Evolutionary conservation across 139 green algal genomes (phyloP), one percentile per base, ranked within the genome.

Genomic region (Zygnema circumcarinatum): DNA sequence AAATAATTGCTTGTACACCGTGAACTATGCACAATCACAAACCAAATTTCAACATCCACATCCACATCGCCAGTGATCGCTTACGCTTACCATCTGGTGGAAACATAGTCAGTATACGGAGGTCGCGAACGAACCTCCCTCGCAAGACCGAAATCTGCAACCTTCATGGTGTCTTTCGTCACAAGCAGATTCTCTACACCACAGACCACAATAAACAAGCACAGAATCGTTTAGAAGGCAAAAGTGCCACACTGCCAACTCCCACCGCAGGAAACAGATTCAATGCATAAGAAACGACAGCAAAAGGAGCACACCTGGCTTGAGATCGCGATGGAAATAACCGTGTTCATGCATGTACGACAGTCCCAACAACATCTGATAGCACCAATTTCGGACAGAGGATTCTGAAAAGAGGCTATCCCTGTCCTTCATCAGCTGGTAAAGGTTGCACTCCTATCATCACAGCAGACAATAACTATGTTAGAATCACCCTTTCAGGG

Each of bases 271-370:
- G n/a, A n/a, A n/a, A n/a, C n/a, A n/a, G n/a, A n/a, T n/a, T n/a
- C n/a, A n/a, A n/a, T n/a, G n/a, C n/a, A n/a, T n/a, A n/a, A n/a
- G n/a, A n/a, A n/a, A n/a, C n/a, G n/a, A n/a, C n/a, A n/a, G n/a
- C n/a, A 41, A 16, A 78, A 38, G 16, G 36, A 20, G 16, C 36
- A 36, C 20, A 90, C 85, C 85, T 73, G 86, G 96, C 92, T 99
- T 99, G 92, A 99, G 96, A 89, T 99, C 96, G 0, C 95, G 89
- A 88, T 99, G 96, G 87, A 98, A 98, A 92, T 96, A 98, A 52
- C 96, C 96, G 52, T 97, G 93, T 86, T 95, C 96, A 93, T 99
- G 96, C 53, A 98, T 96, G 93, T 98, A 98, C 2, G 95, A 95
- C 74, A 99, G 92, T 0, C 93, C 95, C 38, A 86, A 69, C 79